These are phyloP conservation scores for Scytalidium lignicola DNA, from an alignment of 2,329 filamentous ascomycete genomes.

Conservation along the genomic window DNA sequence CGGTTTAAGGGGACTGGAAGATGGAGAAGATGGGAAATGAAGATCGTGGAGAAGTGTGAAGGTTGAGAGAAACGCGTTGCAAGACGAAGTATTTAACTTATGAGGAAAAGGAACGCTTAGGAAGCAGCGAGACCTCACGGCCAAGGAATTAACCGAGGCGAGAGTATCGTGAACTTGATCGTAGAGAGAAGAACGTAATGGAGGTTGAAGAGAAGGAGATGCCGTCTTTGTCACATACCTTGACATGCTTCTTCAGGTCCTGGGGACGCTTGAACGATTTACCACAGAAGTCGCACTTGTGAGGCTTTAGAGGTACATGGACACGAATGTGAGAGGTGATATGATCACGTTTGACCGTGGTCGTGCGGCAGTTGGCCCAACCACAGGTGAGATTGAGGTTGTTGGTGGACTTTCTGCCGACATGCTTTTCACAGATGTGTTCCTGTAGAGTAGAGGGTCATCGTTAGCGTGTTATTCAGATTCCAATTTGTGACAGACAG, in stretches of 20 bases:
- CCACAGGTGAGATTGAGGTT: constrained; percentile 96
- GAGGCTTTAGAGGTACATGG: constrained; percentile 96
- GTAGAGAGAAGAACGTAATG: too few relatives aligned
- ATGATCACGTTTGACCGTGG: constrained; percentile 97
- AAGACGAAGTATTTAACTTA: too few relatives aligned
- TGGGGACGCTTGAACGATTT: constrained; percentile 99
- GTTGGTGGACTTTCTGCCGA: constrained; percentile 98
- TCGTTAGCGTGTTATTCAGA: too few relatives aligned
- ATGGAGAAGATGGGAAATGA: too few relatives aligned
- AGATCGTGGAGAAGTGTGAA: too few relatives aligned
- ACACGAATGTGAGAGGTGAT: constrained; percentile 99
- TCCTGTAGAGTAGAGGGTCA: constrained; percentile 67
- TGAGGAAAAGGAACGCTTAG: too few relatives aligned
- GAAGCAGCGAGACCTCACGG: too few relatives aligned
- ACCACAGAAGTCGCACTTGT: constrained; percentile 98
- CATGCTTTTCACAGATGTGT: constrained; percentile 96
- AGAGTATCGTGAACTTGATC: too few relatives aligned
- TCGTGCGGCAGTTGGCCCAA: constrained; percentile 94
- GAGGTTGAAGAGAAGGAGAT: neutral
- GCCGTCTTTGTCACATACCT: constrained; percentile 51
- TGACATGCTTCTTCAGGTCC: constrained; percentile 99
- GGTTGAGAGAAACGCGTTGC: too few relatives aligned
- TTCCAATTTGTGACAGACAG: too few relatives aligned
- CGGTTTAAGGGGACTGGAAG: too few relatives aligned
- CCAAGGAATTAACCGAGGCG: too few relatives aligned